A percentile compares a stretch with the other conserved stretches of the same genome.
Evolutionary conservation across 139 green algal genomes (phyloP).

Genomic region (Picochlorum sp.): DNA sequence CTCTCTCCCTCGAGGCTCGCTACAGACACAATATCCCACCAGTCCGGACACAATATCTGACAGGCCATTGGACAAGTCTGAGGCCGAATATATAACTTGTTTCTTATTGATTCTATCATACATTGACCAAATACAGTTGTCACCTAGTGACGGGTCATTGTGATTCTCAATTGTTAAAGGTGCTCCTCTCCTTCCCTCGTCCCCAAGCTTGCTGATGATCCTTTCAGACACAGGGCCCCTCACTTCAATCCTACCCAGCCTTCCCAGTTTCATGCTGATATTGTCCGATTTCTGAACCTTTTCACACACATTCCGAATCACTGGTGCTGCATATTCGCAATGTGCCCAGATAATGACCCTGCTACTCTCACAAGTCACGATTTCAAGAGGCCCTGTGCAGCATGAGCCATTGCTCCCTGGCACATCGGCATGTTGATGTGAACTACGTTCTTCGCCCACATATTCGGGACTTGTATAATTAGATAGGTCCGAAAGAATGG

Average conservation of each 20-base stretch:
- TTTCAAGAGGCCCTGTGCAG: not conserved
- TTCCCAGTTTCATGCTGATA: not conserved
- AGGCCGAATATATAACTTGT: too few species aligned
- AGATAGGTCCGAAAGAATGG: not conserved
- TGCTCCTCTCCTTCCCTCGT: not conserved
- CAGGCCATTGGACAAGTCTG: too few species aligned
- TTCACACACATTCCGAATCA: not conserved
- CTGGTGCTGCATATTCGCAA: not conserved
- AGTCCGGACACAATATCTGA: too few species aligned
- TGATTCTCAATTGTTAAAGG: not conserved
- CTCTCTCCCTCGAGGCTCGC: too few species aligned
- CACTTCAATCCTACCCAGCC: not conserved
- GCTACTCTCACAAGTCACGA: not conserved
- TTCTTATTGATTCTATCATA: too few species aligned
- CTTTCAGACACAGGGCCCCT: constrained; percentile 14
- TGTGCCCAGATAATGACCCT: not conserved
- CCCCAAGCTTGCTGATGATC: not conserved
- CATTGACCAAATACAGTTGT: too few species aligned
- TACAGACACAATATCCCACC: too few species aligned
- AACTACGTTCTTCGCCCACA: not conserved
- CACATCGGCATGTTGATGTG: not conserved
- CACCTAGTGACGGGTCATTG: too few species aligned
- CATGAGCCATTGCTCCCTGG: not conserved
- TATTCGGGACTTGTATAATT: constrained; percentile 1
- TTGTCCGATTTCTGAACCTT: not conserved